These are phyloP conservation scores for Botrytis paeoniae DNA, from an alignment of 2,329 filamentous ascomycete species.

Conservation along the genomic window DNA sequence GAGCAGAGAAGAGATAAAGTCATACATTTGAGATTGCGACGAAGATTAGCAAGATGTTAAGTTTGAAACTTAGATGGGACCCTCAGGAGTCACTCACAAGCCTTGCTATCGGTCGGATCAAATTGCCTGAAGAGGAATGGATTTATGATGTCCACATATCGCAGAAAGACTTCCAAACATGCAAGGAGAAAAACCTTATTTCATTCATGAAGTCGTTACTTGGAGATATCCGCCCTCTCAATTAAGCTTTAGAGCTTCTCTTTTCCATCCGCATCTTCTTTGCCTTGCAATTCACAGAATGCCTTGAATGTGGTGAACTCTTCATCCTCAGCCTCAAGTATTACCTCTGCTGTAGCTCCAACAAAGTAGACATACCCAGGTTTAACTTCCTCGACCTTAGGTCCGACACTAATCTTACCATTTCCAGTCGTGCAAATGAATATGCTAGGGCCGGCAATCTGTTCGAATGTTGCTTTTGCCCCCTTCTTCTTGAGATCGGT, in stretches of 20 bases:
- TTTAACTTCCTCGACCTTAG: conserved; percentile 71
- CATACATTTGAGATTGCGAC: neutral
- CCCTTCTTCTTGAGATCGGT: conserved; percentile 67
- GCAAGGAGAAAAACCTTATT: neutral
- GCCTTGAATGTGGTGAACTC: conserved; percentile 88
- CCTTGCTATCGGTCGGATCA: neutral
- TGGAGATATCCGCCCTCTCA: neutral
- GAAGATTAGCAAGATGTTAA: neutral
- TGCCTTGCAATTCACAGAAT: conserved; percentile 75
- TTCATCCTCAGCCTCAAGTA: conserved; percentile 71
- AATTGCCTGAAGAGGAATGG: neutral
- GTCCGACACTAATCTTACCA: conserved; percentile 81
- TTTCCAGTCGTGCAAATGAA: conserved; percentile 83
- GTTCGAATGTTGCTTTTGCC: conserved; percentile 84
- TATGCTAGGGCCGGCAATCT: conserved; percentile 84
- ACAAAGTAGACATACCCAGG: conserved; percentile 79
- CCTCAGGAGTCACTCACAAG: neutral
- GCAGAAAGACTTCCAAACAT: neutral
- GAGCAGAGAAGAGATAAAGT: neutral
- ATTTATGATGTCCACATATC: neutral
- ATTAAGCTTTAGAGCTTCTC: conserved; percentile 29
- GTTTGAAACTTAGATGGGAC: neutral
- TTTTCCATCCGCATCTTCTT: conserved; percentile 30
- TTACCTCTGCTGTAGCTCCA: conserved; percentile 79
- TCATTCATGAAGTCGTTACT: conserved; percentile 14